Evolutionary conservation across 768 basidiomycete species (phyloP), one percentile per base, ranked within the genome.

Genomic region (Suillus placidus): DNA sequence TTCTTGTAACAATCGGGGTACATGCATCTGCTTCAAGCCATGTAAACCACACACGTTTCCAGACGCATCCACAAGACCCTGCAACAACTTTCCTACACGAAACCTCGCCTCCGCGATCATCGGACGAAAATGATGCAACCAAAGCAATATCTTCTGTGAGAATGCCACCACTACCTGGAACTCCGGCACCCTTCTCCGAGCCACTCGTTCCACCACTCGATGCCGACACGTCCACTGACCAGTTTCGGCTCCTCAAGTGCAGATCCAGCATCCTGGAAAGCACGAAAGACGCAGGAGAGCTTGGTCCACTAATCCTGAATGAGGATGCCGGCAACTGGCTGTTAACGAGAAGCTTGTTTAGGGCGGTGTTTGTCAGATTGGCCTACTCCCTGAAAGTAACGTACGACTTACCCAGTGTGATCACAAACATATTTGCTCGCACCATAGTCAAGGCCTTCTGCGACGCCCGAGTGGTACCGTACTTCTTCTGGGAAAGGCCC

Each of bases 101-200:
- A 96, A 98, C 60, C 88, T 82, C 34, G 88, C 87, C 74, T 95
- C 94, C 0, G 87, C 86, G 4, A 92, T 89, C 1, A 94, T 77
- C 1, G 83, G 80, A 0, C 94, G 93, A 35, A 96, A 76, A 70
- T 97, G 93, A 73, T 97, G 98, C 60, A 96, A 81, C 85, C 90
- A 92, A 66, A 97, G 79, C 49, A 99, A 76, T 34, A 95, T 78
- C 69, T 95, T 88, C 68, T 94, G 91, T 7, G 90, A 89, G 72
- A 95, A 92, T 0, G 88, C 92, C 12, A 97, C 84, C 63, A 97
- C 79, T 60, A 96, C 93, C 70, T 90, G 87, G 65, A 96, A 90
- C 60, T 96, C 95, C 0, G 97, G 96, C 1, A 96, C 84, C 6
- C 94, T 83, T 64, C 83, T 84, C 35, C 92, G 83, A 38, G 87